Conservation (phyloP, 192 early-diverging fungal species). For the Coemansia sp. region DNA sequence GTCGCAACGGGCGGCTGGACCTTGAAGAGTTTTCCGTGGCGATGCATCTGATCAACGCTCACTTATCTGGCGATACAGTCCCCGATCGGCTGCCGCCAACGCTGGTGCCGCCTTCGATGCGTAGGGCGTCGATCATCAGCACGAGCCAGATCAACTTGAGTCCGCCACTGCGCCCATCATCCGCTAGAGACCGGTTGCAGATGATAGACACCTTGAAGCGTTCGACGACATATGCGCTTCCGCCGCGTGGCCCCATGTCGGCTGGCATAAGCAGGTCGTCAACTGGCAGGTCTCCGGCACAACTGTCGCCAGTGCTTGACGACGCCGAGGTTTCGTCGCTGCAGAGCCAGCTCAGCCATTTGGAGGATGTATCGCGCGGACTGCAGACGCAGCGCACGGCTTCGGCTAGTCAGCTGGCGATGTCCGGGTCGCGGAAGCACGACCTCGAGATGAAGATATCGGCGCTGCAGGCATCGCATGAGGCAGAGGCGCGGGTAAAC, state of each 20-base stretch:
- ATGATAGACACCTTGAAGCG: slow-evolving; percentile 30
- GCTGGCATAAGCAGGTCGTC: slow-evolving; percentile 24
- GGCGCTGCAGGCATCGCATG: slow-evolving; percentile 48
- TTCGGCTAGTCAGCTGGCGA: slow-evolving; percentile 30
- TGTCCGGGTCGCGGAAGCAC: slow-evolving; percentile 40
- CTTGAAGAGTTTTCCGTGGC: slow-evolving; percentile 79
- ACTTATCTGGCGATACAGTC: slow-evolving; percentile 54
- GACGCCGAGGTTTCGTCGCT: slow-evolving; percentile 23
- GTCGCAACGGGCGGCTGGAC: slow-evolving; percentile 59
- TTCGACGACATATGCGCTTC: slow-evolving; percentile 27
- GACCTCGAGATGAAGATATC: slow-evolving; percentile 48
- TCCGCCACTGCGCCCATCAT: slow-evolving; percentile 29
- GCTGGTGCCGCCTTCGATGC: slow-evolving; percentile 52
- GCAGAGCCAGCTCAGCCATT: slow-evolving; percentile 43
- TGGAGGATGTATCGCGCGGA: slow-evolving; percentile 43
- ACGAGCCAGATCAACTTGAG: slow-evolving; percentile 40
- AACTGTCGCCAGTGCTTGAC: slow-evolving; percentile 28
- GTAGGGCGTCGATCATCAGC: slow-evolving; percentile 31
- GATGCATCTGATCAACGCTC: slow-evolving; percentile 74
- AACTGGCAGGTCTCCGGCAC: slow-evolving; percentile 23
- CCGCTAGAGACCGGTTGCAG: slow-evolving; percentile 19
- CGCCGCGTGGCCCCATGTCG: slow-evolving; percentile 16
- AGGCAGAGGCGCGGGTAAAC: slow-evolving; percentile 50
- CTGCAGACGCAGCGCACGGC: slow-evolving; percentile 44
- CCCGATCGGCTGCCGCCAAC: slow-evolving; percentile 53